Evolutionary conservation across 352 stramenopile species (phyloP).

Genomic region (Pythium aquatile): DNA sequence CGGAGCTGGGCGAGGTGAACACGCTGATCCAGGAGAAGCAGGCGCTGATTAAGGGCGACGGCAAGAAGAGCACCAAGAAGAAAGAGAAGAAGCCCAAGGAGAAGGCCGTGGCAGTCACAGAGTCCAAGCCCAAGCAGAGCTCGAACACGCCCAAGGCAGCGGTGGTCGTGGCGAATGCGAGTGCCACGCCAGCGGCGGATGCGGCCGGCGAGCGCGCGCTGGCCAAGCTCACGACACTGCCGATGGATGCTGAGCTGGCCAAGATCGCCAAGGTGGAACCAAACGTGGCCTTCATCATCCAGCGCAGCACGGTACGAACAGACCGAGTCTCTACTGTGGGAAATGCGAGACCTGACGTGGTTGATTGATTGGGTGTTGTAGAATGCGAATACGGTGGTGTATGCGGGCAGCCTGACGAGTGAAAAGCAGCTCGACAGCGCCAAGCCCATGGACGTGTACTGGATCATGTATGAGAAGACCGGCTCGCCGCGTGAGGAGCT

Average conservation of each 20-base stretch:
- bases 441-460: constrained; percentile 76
- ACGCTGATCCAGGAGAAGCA: constrained; percentile 66
- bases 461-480: constrained; percentile 86
- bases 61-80: constrained; percentile 12
- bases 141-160: constrained; percentile 12
- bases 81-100: constrained; percentile 39
- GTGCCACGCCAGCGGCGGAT: constrained; percentile 7
- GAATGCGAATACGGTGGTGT: constrained; percentile 88
- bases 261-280: constrained; percentile 72
- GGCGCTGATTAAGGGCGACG: constrained; percentile 34
- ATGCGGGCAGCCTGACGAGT: constrained; percentile 46
- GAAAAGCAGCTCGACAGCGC: constrained; percentile 46
- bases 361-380: constrained; percentile 18
- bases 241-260: constrained; percentile 63
- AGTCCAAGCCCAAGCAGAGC: constrained; percentile 1
- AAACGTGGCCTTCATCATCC: constrained; percentile 84
- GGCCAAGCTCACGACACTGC: constrained; percentile 43
- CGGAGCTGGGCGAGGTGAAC: constrained; percentile 52
- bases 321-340: background rate
- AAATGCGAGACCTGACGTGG: too few relatives aligned
- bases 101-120: constrained; percentile 25
- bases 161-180: constrained; percentile 4
- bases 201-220: constrained; percentile 15
- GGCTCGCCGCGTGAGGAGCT: constrained; percentile 70
- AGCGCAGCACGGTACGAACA: constrained; percentile 68